Base-by-base conservation (phyloP, 2,329 filamentous ascomycete species). In the Fusarium paranaense region DNA sequence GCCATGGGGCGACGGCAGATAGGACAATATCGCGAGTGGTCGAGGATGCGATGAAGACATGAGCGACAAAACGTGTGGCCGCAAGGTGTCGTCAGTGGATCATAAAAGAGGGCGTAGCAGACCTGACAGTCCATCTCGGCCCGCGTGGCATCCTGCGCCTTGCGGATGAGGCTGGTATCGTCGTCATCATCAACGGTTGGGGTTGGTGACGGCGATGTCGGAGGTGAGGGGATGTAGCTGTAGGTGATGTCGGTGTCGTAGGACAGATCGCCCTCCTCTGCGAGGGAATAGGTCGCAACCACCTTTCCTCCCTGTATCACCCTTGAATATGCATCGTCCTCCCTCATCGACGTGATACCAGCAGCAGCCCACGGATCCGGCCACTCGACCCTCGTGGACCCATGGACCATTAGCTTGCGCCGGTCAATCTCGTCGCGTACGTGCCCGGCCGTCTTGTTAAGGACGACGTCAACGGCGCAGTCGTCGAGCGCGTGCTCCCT, bases 41-140 rank as follows among this genome's bases (percentile, higher is more conserved):
- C 93, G 68, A 97, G 86, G 8, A 94, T 90, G 54, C 93, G 90
- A 65, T 91, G 90, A 25, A 98, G 86, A 80, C 95, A 98, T 68
- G 89, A 89, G 22, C 93, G 91, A 81, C 95, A 98, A 78, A 97
- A 96, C 0, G 95, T 98, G 81, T 98, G 95, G 1, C 95, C 95
- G 78, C 95, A 98, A 2, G 90, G 87, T 0, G 94, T 97, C 0
- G 95, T 98, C 61, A 95, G 86, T 0, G 95, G 95, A 70, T 97
- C 93, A 69, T 95, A 85, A 80, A 96, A 93, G 25, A 97, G 82
- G 45, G 91, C 90, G 81, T 96, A 97, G 83, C 95, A 98, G 67
- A 98, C 91, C 77, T 97, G 94, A 75, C 95, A 98, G 78, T 98
- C 95, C 78, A 97, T 86, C 80, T 97, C 95, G 18, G 87, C 86